Base-by-base conservation (phyloP, 805 yeast species). In the Teunomyces funiuensis region DNA sequence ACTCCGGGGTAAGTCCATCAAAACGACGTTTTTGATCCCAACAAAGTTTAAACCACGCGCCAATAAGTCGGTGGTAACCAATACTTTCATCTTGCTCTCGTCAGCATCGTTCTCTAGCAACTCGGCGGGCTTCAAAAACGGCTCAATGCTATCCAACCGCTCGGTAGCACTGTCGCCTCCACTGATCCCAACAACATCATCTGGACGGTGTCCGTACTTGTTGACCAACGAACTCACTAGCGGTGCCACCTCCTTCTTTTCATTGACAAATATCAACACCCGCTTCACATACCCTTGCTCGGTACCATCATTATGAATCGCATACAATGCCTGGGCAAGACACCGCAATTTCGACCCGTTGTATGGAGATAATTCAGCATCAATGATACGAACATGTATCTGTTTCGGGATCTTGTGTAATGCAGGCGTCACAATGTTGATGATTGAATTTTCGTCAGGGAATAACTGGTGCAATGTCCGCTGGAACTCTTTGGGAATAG, bases 11-110 rank as follows among this genome's bases (percentile, higher is more conserved):
- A 89, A 79, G 57, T 91, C 97, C 67, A 83, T 84, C 38, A 93
- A 65, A 19, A 91, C 73, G 9, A 91, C 87, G 52, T 89, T 89
- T 50, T 89, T 76, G 22, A 93, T 80, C 13, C 85, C 85, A 41
- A 77, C 75, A 64, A 93, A 89, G 55, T 91, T 91, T 42, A 93
- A 65, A 2, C 99, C 99, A 55, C 99, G 73, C 1, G 97, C 90
- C 43, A 88, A 71, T 33, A 93, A 69, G 62, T 91, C 99, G 0
- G 98, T 89, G 16, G 96, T 85, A 0, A 91, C 81, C 23, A 93
- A 69, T 0, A 91, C 84, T 52, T 84, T 83, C 44, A 88, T 58
- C 37, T 57, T 61, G 53, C 64, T 50, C 48, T 45, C 47, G 26
- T 53, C 56, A 1, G 44, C 42, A 39, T 55, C 61, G 19, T 58